phyloP scores from a whole-genome alignment of 345 rosid species.

The Eucalyptus sideroxylon region DNA sequence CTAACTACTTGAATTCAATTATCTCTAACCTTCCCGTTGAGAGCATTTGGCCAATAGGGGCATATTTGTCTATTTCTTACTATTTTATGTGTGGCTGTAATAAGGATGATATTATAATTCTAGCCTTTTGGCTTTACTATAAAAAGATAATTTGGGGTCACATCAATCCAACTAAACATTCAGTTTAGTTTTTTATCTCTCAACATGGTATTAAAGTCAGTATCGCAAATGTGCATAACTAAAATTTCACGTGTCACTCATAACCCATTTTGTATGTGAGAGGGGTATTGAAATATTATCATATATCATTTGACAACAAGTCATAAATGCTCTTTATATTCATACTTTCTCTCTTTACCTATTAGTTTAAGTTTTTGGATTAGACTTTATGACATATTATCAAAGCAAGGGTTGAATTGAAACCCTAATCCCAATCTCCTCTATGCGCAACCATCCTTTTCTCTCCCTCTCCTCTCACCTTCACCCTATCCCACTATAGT shows the following conservation, averaged over 20 bases:
- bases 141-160: neutral
- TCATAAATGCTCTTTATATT: no score
- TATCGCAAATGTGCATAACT: accelerated
- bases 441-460: neutral
- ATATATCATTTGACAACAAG: neutral
- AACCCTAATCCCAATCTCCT: neutral
- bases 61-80: neutral
- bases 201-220: accelerated
- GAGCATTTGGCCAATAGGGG: neutral
- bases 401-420: neutral
- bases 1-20: neutral
- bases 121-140: neutral
- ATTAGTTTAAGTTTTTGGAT: neutral
- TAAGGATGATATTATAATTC: no score
- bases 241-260: neutral
- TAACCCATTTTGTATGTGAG: accelerated
- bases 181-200: neutral
- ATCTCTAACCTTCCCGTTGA: neutral
- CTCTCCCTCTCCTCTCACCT: neutral
- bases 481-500: neutral
- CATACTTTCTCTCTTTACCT: neutral
- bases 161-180: neutral
- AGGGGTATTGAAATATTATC: no score
- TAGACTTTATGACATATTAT: neutral
- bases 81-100: neutral